These are phyloP conservation scores for Didymella keratinophila DNA, from an alignment of 2,329 filamentous ascomycete species.

Conservation along the genomic window DNA sequence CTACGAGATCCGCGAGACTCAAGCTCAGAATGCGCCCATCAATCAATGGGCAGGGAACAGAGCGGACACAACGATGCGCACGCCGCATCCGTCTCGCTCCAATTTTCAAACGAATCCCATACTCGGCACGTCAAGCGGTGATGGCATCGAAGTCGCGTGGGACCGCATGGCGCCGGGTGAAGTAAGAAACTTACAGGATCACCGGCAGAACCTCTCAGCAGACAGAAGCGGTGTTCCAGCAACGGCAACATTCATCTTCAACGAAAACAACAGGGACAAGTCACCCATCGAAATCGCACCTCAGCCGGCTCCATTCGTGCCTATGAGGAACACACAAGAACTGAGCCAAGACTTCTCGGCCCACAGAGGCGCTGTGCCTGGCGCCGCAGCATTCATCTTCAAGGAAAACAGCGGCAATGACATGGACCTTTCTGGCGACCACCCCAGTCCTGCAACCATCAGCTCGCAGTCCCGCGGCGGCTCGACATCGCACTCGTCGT, in stretches of 20 bases:
- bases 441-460: constrained; percentile 46
- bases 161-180: constrained; percentile 24
- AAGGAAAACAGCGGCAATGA: constrained; percentile 33
- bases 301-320: constrained; percentile 26
- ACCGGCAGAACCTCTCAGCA: constrained; percentile 1
- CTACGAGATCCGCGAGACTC: constrained; percentile 46
- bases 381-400: constrained; percentile 24
- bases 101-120: constrained; percentile 15
- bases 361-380: constrained; percentile 3
- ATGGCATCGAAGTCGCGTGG: constrained; percentile 34
- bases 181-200: constrained; percentile 20
- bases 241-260: constrained; percentile 24
- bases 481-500: constrained; percentile 48
- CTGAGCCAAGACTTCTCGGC: constrained; percentile 4
- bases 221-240: constrained; percentile 2
- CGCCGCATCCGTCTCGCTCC: background rate
- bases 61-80: background rate
- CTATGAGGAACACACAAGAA: constrained; percentile 18
- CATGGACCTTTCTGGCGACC: constrained; percentile 49
- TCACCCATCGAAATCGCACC: constrained; percentile 39
- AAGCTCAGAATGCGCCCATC: constrained; percentile 34
- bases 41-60: constrained; percentile 39
- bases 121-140: constrained; percentile 34
- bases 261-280: constrained; percentile 26
- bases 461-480: constrained; percentile 42